These are phyloP conservation scores for Paramecium tetraurelia DNA, from an alignment of 73 alveolate genomes.

Conservation along the genomic window DNA sequence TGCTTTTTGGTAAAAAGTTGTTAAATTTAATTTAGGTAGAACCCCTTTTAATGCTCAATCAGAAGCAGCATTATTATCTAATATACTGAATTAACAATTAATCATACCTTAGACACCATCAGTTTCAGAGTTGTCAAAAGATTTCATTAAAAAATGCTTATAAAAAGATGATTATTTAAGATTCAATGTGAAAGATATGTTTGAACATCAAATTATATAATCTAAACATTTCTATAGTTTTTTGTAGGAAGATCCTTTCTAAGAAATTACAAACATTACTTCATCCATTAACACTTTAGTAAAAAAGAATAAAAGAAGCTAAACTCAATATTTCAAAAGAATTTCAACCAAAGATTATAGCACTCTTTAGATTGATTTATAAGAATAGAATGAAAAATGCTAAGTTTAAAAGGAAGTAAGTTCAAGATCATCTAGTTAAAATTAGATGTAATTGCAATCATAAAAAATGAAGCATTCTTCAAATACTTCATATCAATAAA, in stretches of 20 bases:
- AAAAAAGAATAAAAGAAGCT: not conserved
- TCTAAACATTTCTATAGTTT: not conserved
- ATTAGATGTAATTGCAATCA: not conserved
- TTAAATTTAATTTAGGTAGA: not conserved
- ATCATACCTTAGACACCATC: not conserved
- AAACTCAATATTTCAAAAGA: not conserved
- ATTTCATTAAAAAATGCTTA: not conserved
- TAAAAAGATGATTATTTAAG: not conserved
- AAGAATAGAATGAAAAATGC: not conserved
- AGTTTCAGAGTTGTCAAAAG: not conserved
- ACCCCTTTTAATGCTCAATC: slow-evolving; percentile 3
- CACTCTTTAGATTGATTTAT: not conserved
- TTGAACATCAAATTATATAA: not conserved
- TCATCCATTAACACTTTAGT: not conserved
- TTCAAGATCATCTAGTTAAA: slow-evolving; percentile 8
- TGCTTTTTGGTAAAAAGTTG: not conserved
- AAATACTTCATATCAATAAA: not conserved
- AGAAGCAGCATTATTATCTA: not conserved
- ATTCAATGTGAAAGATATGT: not conserved
- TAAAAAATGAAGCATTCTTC: not conserved
- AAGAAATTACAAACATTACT: not conserved
- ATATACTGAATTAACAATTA: not conserved
- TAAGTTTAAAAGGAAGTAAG: not conserved
- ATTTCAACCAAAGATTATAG: not conserved
- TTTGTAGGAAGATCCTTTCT: not conserved